Percentiles rank a stretch among this genome's conserved stretches.
Evolutionary conservation across 176 grass and related monocot species (phyloP).

Genomic region (Dendrocalamus sinicus): DNA sequence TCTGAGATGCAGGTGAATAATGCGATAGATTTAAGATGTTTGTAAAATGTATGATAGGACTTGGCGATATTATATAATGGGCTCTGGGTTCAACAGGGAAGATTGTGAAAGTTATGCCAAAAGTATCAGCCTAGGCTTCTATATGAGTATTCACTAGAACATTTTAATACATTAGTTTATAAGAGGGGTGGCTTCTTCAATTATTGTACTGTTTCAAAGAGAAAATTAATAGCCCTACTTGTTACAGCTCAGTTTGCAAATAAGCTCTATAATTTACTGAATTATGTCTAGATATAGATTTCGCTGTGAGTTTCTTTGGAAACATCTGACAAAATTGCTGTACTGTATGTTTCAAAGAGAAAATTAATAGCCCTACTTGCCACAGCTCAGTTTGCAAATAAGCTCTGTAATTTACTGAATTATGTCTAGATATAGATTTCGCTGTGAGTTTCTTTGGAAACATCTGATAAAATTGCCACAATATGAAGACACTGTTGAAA

Average conservation of each 20-base stretch:
- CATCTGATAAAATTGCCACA: not conserved
- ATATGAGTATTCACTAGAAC: not conserved
- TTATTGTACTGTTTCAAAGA: not conserved
- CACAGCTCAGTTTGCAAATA: not conserved
- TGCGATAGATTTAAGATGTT: not conserved
- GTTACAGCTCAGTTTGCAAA: not conserved
- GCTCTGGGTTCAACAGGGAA: not conserved
- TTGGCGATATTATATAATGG: not conserved
- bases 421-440: not conserved
- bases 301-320: not conserved
- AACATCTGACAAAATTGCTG: not conserved
- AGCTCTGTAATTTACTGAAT: not conserved
- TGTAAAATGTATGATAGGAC: not conserved
- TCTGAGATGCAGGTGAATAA: conserved; percentile 5
- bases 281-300: not conserved
- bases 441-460: not conserved
- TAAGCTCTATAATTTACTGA: not conserved
- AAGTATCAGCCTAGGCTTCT: not conserved
- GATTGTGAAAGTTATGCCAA: not conserved
- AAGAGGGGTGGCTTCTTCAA: not conserved
- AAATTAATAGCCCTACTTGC: not conserved
- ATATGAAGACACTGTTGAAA: not conserved
- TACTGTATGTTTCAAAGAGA: not conserved
- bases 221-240: not conserved
- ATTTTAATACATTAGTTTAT: not conserved